phyloP scores from a whole-genome alignment of 208 protist genomes.

The Trypanosomatidae sp. region DNA sequence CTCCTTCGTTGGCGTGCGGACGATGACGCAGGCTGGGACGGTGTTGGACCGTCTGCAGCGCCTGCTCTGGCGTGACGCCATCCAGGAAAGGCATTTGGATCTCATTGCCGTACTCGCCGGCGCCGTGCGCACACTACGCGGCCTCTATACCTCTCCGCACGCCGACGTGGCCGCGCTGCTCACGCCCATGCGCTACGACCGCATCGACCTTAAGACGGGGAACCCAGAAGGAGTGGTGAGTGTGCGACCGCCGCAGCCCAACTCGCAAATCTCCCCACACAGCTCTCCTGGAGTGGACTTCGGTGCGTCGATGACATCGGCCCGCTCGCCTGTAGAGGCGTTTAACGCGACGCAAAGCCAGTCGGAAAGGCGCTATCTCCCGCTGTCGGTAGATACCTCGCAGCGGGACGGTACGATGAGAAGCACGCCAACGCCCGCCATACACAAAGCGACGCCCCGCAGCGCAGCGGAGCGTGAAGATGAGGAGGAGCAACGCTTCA shows the following conservation, averaged over 20 bases:
- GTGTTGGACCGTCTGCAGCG: conserved; percentile 40
- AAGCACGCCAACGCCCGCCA: too few relatives aligned
- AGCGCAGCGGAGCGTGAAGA: not conserved
- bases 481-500: conserved; percentile 9
- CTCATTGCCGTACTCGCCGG: conserved; percentile 68
- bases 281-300: too few relatives aligned
- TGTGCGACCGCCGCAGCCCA: not conserved
- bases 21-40: conserved; percentile 22
- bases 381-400: too few relatives aligned
- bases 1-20: conserved; percentile 28
- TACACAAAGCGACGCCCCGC: too few relatives aligned
- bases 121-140: conserved; percentile 38
- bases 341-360: too few relatives aligned
- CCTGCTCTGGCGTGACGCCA: conserved; percentile 45
- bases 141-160: conserved; percentile 24
- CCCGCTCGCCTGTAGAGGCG: too few relatives aligned
- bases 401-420: too few relatives aligned
- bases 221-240: conserved; percentile 47
- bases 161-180: conserved; percentile 25
- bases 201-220: conserved; percentile 60
- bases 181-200: conserved; percentile 71
- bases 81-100: conserved; percentile 57
- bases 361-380: too few relatives aligned
- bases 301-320: too few relatives aligned
- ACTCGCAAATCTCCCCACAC: too few relatives aligned